These are phyloP conservation scores for Penicillium cataractarum DNA, from an alignment of 495 filamentous ascomycete genomes.

Conservation along the genomic window DNA sequence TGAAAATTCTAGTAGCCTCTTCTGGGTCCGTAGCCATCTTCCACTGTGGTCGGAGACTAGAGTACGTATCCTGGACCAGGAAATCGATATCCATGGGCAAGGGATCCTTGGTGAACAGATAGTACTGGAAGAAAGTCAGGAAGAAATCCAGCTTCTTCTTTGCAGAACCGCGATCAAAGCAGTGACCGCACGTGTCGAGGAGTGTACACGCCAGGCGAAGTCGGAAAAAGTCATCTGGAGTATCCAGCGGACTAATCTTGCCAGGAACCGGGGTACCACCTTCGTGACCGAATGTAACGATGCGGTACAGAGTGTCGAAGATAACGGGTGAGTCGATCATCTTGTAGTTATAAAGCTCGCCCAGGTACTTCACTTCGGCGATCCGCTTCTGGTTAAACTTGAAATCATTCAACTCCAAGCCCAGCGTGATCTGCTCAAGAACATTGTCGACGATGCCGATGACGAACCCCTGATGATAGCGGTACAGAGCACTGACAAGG, in stretches of 20 bases:
- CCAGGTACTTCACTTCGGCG: constrained; percentile 94
- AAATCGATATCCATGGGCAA: constrained; percentile 98
- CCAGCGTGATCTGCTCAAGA: constrained; percentile 83
- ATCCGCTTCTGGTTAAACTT: constrained; percentile 95
- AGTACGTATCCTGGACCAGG: constrained; percentile 90
- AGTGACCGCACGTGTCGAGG: constrained; percentile 94
- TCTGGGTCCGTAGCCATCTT: constrained; percentile 78
- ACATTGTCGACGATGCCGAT: constrained; percentile 87
- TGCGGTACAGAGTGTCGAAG: constrained; percentile 92
- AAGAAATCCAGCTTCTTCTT: constrained; percentile 99
- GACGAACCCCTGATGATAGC: constrained; percentile 90
- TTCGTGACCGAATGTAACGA: constrained; percentile 88
- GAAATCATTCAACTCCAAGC: constrained; percentile 95
- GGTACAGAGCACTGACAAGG: constrained; percentile 82
- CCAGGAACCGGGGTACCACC: constrained; percentile 82
- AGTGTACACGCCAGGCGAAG: constrained; percentile 86
- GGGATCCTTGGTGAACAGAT: constrained; percentile 89
- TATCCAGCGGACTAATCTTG: constrained; percentile 72
- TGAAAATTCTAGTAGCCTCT: constrained; percentile 83
- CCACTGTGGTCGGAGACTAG: constrained; percentile 85
- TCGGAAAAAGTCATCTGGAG: constrained; percentile 94
- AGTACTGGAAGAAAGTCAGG: constrained; percentile 96
- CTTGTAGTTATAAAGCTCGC: constrained; percentile 96
- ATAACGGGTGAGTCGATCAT: constrained; percentile 96
- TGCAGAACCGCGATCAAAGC: constrained; percentile 88